Evolutionary conservation across 345 rosid species (phyloP).

Genomic region (Turritis glabra): DNA sequence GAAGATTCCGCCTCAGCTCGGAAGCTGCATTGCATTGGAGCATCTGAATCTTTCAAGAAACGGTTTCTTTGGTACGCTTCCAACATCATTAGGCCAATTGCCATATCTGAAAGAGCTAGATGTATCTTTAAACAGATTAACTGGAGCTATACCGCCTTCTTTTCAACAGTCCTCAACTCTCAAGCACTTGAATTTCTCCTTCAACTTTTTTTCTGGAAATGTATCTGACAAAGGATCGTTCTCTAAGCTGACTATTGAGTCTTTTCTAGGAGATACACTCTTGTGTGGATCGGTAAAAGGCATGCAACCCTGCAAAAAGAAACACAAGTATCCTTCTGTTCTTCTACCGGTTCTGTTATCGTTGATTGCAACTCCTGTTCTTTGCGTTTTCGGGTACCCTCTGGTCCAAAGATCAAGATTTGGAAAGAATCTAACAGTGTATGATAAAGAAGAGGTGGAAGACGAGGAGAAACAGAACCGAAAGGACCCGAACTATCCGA

Average conservation of each 20-base stretch:
- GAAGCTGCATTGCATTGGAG: conserved; percentile 89
- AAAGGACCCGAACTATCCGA: conserved; percentile 55
- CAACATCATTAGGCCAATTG: conserved; percentile 65
- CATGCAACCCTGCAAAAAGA: conserved; percentile 63
- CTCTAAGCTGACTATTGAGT: conserved; percentile 54
- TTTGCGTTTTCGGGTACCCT: conserved; percentile 54
- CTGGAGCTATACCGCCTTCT: conserved; percentile 62
- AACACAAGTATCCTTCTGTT: conserved; percentile 38
- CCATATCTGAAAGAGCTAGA: conserved; percentile 71
- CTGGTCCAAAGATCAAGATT: conserved; percentile 49
- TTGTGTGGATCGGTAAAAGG: conserved; percentile 81
- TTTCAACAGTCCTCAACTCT: conserved; percentile 65
- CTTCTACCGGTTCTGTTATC: conserved; percentile 59
- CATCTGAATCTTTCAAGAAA: conserved; percentile 73
- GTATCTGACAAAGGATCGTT: conserved; percentile 66
- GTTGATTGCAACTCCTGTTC: conserved; percentile 47
- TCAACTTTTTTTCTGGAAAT: conserved; percentile 69
- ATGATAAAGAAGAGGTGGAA: conserved; percentile 40
- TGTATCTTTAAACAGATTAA: conserved; percentile 64
- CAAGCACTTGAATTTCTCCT: conserved; percentile 67
- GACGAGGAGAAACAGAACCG: conserved; percentile 57
- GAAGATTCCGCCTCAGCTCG: conserved; percentile 69
- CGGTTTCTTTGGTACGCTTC: conserved; percentile 57
- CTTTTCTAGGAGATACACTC: conserved; percentile 67
- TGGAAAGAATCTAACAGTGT: conserved; percentile 36